Evolutionary conservation across 495 filamentous ascomycete genomes (phyloP), one percentile per base, ranked within the genome.

Genomic region (Polyplosphaeria fusca): DNA sequence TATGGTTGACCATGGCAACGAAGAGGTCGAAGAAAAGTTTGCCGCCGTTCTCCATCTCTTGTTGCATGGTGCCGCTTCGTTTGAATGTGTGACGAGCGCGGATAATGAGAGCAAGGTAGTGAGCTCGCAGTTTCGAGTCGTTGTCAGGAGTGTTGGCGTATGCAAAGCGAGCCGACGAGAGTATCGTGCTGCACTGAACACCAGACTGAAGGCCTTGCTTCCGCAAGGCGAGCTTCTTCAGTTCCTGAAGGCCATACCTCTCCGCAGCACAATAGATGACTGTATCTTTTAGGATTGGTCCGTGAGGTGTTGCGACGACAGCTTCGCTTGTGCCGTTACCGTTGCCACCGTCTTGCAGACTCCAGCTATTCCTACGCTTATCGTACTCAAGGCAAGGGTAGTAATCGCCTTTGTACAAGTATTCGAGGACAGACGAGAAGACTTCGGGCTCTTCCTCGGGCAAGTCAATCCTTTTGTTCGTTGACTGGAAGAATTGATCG

Each of bases 341-440:
- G 26, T 63, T 59, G 37, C 26, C 52, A 12, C 63, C 56, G 32
- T 67, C 62, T 47, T 73, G 70, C 32, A 74, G 69, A 27, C 60
- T 52, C 71, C 71, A 74, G 48, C 52, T 68, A 18, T 67, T 58
- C 13, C 70, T 61, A 45, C 67, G 65, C 61, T 73, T 73, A 58
- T 75, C 71, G 60, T 65, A 68, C 55, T 65, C 63, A 18, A 75
- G 66, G 16, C 68, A 62, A 43, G 72, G 91, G 54, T 85, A 91
- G 72, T 96, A 96, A 69, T 95, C 91, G 60, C 87, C 90, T 78
- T 91, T 91, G 80, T 96, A 95, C 55, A 95, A 83, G 65, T 86
- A 95, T 68, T 95, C 91, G 45, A 96, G 82, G 16, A 96, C 77
- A 18, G 86, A 89, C 24, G 90, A 93, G 77, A 96, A 88, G 65